These are phyloP conservation scores for Hagleromyces aurorensis DNA, from an alignment of 805 yeast species.

Conservation along the genomic window DNA sequence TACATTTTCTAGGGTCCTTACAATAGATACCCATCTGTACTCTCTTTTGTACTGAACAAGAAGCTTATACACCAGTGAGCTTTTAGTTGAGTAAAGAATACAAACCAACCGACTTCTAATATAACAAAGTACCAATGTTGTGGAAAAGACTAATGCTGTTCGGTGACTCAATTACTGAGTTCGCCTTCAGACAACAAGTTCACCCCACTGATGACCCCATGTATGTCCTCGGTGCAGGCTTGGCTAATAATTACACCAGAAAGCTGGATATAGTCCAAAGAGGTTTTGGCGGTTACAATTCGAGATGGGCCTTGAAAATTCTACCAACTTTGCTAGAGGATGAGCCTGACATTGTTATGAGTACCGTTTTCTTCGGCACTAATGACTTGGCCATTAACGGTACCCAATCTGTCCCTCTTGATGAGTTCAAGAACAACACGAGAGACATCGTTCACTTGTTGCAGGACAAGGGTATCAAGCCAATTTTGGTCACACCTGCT, in stretches of 20 bases:
- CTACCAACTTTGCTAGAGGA: constrained; percentile 42
- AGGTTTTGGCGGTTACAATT: constrained; percentile 72
- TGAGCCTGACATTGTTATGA: constrained; percentile 38
- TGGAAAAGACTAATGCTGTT: constrained; percentile 46
- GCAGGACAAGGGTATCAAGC: constrained; percentile 36
- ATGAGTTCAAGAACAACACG: constrained; percentile 42
- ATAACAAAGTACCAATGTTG: constrained; percentile 5
- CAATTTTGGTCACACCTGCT: constrained; percentile 58
- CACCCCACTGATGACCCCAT: too few species aligned
- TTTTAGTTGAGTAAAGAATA: too few species aligned
- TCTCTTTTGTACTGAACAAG: not conserved
- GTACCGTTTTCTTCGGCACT: constrained; percentile 70
- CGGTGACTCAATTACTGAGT: constrained; percentile 69
- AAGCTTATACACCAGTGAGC: not conserved
- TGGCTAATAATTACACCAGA: constrained; percentile 47
- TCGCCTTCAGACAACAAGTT: constrained; percentile 36
- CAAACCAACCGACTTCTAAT: too few species aligned
- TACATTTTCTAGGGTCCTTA: too few species aligned
- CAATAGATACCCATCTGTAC: too few species aligned
- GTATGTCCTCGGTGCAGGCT: constrained; percentile 46
- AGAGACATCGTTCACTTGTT: constrained; percentile 36
- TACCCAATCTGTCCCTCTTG: constrained; percentile 44
- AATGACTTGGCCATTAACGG: constrained; percentile 55
- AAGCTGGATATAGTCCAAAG: constrained; percentile 61
- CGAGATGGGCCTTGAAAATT: constrained; percentile 49